Percentiles rank a stretch among this genome's conserved stretches.
phyloP scores from a whole-genome alignment of 305 asterid species.

The Fraxinus baroniana region DNA sequence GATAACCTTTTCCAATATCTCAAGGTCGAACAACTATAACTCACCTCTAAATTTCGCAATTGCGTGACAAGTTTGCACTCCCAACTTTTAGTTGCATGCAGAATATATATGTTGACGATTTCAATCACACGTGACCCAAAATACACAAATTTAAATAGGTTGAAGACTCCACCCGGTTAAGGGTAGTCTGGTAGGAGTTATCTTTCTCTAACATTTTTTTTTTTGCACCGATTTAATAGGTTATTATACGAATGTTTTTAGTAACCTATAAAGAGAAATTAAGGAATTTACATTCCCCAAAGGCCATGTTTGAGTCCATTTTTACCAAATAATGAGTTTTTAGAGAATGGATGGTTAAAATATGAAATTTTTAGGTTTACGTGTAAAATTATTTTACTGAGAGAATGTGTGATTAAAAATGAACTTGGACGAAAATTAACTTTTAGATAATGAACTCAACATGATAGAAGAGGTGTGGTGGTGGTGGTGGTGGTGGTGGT shows the following conservation, averaged over 20 bases:
- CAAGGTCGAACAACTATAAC: not conserved
- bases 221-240: not conserved
- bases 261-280: not conserved
- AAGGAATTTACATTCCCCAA: not conserved
- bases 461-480: no score
- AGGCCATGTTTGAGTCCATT: not conserved
- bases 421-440: not conserved
- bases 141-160: not conserved
- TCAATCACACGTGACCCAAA: not conserved
- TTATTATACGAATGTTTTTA: not conserved
- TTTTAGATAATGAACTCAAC: not conserved
- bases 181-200: not conserved
- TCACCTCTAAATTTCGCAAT: not conserved
- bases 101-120: not conserved
- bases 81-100: not conserved
- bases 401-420: not conserved
- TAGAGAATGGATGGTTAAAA: not conserved
- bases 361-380: not conserved
- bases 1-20: not conserved
- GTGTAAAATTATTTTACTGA: not conserved
- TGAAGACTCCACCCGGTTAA: not conserved
- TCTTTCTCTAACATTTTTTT: not conserved
- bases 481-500: not conserved
- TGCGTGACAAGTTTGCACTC: not conserved
- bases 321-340: not conserved